Base-by-base conservation (phyloP, 306 rosid species). In the Vigna mungo region DNA sequence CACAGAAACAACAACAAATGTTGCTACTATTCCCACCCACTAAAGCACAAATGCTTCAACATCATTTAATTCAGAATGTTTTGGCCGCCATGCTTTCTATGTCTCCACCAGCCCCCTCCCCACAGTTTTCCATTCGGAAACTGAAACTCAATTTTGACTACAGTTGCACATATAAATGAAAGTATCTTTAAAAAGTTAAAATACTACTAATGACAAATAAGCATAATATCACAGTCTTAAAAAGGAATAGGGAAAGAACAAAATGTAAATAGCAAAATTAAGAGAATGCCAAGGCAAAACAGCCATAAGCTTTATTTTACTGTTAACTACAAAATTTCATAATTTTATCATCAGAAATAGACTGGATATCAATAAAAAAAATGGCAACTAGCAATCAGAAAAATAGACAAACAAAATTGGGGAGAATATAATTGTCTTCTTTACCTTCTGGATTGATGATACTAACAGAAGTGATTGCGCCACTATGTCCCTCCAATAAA, bases 401-500 rank as follows among this genome's bases (percentile, higher is more conserved):
- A 58, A 70, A 2, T 4, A 27, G 43, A 64, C 39, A 20, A 55
- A 78, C 25, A 13, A 67, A 16, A 1, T 61, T 20, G 2, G 60
- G 18, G 11, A 39, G 60, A 37, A 70, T 43, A 74, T 59, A 43
- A 17, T 15, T 55, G 53, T 68, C 21, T 34, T 39, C 27, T 3
- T 16, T 87, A 92, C 96, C 98, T 90, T 86, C 72, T 27, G 87
- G 76, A 47, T 86, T 85, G 68, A 90, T 53, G 75, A 89, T 62
- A 72, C 95, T 59, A 48, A 91, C 91, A 77, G 99, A 92, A 43
- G 97, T 67, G 74, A 95, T 53, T 9, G 89, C 94, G 10, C 84
- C 96, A 18, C 84, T 86, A 77, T 95, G 99, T 71, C 99, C 97
- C 76, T 89, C 94, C 83, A 95, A 74, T 54, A 86, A 79, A 86